phyloP scores from a whole-genome alignment of 768 basidiomycete species.

The Suillus alpinus region DNA sequence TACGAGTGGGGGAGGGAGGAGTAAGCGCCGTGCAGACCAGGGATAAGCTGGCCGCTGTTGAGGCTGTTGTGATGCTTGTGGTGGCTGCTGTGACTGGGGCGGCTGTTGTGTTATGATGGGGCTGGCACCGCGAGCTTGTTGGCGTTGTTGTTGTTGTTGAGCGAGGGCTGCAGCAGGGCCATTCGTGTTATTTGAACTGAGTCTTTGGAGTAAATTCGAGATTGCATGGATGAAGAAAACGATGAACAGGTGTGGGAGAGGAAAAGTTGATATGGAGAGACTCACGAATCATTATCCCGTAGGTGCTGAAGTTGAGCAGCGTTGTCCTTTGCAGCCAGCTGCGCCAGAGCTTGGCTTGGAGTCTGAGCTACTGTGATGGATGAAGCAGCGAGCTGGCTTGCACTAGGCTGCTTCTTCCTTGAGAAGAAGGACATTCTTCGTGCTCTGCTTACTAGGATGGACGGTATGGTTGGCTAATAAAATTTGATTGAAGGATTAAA shows the following conservation, averaged over 20 bases:
- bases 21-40: slow-evolving; percentile 77
- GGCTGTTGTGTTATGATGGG: slow-evolving; percentile 29
- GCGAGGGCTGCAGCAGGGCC: slow-evolving; percentile 19
- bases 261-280: slow-evolving; percentile 11
- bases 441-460: slow-evolving; percentile 54
- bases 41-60: slow-evolving; percentile 67
- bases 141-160: slow-evolving; percentile 38
- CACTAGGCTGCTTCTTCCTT: slow-evolving; percentile 73
- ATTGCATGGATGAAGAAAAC: background rate
- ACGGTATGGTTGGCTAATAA: slow-evolving; percentile 59
- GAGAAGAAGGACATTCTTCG: slow-evolving; percentile 94
- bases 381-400: slow-evolving; percentile 40
- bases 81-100: slow-evolving; percentile 25
- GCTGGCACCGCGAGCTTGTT: slow-evolving; percentile 34
- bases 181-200: slow-evolving; percentile 21
- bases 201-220: no score
- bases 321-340: slow-evolving; percentile 39
- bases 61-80: slow-evolving; percentile 29
- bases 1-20: slow-evolving; percentile 63
- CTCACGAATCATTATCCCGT: slow-evolving; percentile 36
- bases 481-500: slow-evolving; percentile 2
- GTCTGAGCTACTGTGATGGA: slow-evolving; percentile 60
- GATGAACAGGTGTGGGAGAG: background rate
- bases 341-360: slow-evolving; percentile 66
- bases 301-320: slow-evolving; percentile 19